Conservation (phyloP, 352 stramenopile genomes). For the Phytophthora fragariae region DNA sequence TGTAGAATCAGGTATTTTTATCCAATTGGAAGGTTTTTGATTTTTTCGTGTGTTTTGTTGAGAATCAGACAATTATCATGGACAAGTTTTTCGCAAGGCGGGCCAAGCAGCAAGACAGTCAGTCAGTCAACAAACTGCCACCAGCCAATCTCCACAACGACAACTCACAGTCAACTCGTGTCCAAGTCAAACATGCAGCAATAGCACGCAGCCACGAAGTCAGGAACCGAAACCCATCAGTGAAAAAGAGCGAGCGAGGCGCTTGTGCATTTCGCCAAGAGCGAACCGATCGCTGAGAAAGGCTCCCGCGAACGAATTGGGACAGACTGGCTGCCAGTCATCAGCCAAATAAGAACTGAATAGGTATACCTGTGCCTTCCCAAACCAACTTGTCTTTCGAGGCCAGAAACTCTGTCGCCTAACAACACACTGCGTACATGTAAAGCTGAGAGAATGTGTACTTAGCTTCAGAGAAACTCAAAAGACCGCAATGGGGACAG, state of each 20-base stretch:
- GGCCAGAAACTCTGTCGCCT: not conserved
- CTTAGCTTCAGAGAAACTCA: not conserved
- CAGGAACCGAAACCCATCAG: constrained; percentile 16
- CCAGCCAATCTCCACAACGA: no score
- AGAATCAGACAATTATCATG: no score
- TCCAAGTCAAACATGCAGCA: constrained; percentile 18
- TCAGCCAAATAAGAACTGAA: not conserved
- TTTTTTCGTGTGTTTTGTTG: no score
- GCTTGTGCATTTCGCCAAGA: constrained; percentile 12
- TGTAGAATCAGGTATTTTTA: no score
- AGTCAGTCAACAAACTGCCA: not conserved
- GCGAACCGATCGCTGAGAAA: not conserved
- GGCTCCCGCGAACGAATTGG: not conserved
- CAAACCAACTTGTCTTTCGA: not conserved
- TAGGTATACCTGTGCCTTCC: not conserved
- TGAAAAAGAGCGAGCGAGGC: constrained; percentile 6
- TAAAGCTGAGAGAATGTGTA: no score
- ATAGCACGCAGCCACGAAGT: constrained; percentile 25
- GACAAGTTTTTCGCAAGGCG: no score
- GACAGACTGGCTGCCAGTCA: not conserved
- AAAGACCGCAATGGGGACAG: not conserved
- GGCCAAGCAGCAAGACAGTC: no score
- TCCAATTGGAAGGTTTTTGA: no score
- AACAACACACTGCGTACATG: not conserved
- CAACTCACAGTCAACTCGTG: no score